phyloP scores from a whole-genome alignment of 176 grass and related monocot species.

The Hordeum marinum region DNA sequence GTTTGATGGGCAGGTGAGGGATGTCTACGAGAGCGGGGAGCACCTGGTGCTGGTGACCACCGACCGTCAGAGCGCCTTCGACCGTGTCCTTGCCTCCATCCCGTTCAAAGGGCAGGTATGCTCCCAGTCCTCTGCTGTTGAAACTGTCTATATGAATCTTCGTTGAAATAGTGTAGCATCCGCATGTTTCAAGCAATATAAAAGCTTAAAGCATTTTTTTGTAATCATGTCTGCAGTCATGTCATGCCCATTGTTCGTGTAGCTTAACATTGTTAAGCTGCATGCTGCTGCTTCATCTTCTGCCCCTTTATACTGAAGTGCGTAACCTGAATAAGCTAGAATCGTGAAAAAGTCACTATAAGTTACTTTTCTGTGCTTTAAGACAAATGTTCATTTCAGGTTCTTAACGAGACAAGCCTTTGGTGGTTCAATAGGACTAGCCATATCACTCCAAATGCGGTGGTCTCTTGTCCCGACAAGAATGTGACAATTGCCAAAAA shows the following conservation, averaged over 20 bases:
- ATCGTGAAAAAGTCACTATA: background rate
- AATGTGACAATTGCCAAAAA: conserved; percentile 95
- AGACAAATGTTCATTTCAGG: conserved; percentile 36
- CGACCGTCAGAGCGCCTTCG: conserved; percentile 92
- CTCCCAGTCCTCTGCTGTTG: background rate
- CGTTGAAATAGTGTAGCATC: background rate
- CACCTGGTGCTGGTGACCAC: conserved; percentile 91
- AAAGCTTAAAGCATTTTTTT: background rate
- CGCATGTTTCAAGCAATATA: background rate
- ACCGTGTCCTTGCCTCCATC: conserved; percentile 85
- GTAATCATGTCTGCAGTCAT: background rate
- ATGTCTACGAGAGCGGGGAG: conserved; percentile 84
- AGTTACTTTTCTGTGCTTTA: background rate
- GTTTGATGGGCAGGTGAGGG: conserved; percentile 61
- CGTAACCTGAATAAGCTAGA: background rate
- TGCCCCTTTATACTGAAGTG: background rate
- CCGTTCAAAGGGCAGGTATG: conserved; percentile 97
- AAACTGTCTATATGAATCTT: background rate
- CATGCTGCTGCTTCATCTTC: background rate
- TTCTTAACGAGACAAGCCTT: conserved; percentile 92
- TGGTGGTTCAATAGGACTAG: conserved; percentile 86
- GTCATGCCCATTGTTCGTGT: background rate
- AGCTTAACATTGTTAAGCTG: background rate
- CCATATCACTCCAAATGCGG: conserved; percentile 93
- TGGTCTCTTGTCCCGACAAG: conserved; percentile 81